phyloP scores from a whole-genome alignment of 1,139 yeast genomes.

The Candida sp. region DNA sequence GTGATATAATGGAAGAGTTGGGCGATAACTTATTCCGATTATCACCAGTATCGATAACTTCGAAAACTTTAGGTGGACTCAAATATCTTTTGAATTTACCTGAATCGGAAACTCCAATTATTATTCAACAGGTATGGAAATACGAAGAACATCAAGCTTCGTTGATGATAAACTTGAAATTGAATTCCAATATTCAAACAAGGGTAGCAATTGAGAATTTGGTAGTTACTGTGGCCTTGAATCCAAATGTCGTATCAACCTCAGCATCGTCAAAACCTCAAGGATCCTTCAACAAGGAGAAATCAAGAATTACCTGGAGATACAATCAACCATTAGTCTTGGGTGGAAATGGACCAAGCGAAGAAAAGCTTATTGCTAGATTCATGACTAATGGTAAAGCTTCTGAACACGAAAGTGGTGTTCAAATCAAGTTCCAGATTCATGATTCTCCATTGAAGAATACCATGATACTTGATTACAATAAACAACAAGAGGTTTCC shows the following conservation, averaged over 20 bases:
- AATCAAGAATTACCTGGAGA: constrained; percentile 85
- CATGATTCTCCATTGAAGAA: constrained; percentile 23
- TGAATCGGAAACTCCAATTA: constrained; percentile 55
- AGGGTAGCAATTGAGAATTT: constrained; percentile 54
- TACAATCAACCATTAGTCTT: constrained; percentile 49
- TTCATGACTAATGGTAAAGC: constrained; percentile 64
- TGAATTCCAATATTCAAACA: constrained; percentile 48
- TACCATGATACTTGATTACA: constrained; percentile 17
- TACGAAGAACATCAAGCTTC: constrained; percentile 83
- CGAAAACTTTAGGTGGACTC: constrained; percentile 70
- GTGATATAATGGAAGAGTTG: constrained; percentile 35
- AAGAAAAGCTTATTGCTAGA: constrained; percentile 67
- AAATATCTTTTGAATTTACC: constrained; percentile 54
- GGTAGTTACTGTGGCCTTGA: constrained; percentile 63
- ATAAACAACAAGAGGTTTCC: constrained; percentile 20
- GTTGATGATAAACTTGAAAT: constrained; percentile 68
- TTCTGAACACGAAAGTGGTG: constrained; percentile 66
- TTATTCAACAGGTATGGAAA: constrained; percentile 83
- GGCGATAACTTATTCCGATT: constrained; percentile 25
- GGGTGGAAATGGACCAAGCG: constrained; percentile 22
- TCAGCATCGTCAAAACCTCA: constrained; percentile 88
- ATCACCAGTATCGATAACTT: constrained; percentile 35
- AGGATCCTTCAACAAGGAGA: constrained; percentile 84
- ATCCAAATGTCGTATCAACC: constrained; percentile 39
- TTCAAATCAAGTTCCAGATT: constrained; percentile 57